A percentile compares a stretch with the other conserved stretches of the same genome.
Conservation (phyloP, 192 early-diverging fungal species). For the Pilobolus umbonatus region DNA sequence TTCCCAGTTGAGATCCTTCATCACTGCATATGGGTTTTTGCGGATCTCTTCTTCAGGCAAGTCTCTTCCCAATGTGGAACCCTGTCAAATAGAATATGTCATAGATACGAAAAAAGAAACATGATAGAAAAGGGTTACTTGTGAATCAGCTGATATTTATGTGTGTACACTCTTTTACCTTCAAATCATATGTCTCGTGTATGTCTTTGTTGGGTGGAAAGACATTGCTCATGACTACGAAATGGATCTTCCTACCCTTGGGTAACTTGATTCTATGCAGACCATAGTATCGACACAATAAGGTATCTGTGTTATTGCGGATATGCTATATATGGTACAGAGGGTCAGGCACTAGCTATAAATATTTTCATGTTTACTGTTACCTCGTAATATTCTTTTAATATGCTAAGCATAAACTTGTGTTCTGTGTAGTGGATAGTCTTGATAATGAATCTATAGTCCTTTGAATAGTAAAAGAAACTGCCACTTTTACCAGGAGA, state of each 20-base stretch:
- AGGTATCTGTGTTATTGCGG: slow-evolving; percentile 81
- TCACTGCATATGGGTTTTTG: slow-evolving; percentile 80
- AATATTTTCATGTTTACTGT: not conserved
- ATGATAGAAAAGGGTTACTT: not conserved
- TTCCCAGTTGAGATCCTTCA: slow-evolving; percentile 98
- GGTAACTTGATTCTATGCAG: slow-evolving; percentile 94
- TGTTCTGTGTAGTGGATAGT: slow-evolving; percentile 96
- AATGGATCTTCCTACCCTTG: slow-evolving; percentile 90
- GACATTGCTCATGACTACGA: slow-evolving; percentile 99
- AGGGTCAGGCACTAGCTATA: not conserved
- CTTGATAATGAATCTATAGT: slow-evolving; percentile 99
- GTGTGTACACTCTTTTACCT: too few relatives aligned
- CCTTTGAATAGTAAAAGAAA: slow-evolving; percentile 98
- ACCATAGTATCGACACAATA: slow-evolving; percentile 91
- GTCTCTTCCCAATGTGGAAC: slow-evolving; percentile 85
- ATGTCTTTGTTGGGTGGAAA: slow-evolving; percentile 97
- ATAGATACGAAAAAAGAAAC: not conserved
- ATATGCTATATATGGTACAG: slow-evolving; percentile 58
- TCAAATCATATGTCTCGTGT: slow-evolving; percentile 95
- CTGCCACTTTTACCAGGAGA: slow-evolving; percentile 95
- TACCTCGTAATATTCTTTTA: slow-evolving; percentile 80
- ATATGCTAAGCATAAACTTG: slow-evolving; percentile 85
- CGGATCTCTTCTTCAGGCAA: slow-evolving; percentile 73
- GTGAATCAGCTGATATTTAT: too few relatives aligned
- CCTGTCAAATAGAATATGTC: too few relatives aligned